Evolutionary conservation across 768 basidiomycete genomes (phyloP), one percentile per base, ranked within the genome.

Genomic region (Clathrus columnatus): DNA sequence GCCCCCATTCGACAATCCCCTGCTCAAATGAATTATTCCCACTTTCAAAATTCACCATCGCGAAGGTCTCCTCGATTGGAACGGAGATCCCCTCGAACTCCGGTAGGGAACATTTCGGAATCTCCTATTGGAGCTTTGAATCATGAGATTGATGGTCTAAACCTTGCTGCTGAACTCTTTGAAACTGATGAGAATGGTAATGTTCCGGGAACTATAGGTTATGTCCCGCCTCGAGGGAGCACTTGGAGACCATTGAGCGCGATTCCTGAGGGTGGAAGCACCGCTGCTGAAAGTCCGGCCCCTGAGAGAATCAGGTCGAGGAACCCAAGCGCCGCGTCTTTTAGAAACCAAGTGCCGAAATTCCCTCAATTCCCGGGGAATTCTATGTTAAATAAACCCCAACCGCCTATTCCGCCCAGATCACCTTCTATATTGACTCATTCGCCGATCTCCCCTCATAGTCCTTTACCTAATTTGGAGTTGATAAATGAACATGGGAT

Each of bases 201-300:
- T 14, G n/a, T 36, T 4, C 4, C 36, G 11, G 36, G 36, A 36
- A 36, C 36, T 4, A n/a, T 14, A 36, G 36, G 36, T 4, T 36
- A 36, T 11, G n/a, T 2, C 10, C 2, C 36, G 11, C n/a, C 36
- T 14, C 36, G 10, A 11, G 36, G 28, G 29, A 10, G 16, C 7
- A 32, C 28, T 24, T 11, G 5, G 5, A 55, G 45, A 20, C 16
- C 46, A 30, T 41, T 55, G 16, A 55, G 54, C 23, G 27, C 48
- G 23, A 55, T 55, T 20, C 27, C 48, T 16, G 54, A 55, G 20
- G 54, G 52, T 7, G 52, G 54, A 7, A 55, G 54, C 28, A 48
- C 54, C 5, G 44, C 21, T 18, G 54, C 45, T 5, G 54, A 36
- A 20, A 55, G 54, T 48, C 54, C 54, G 26, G 51, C 42, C 27